Percentiles rank a stretch among this genome's conserved stretches.
These are phyloP conservation scores for Herpotrichia juniperi DNA, from an alignment of 2,329 filamentous ascomycete genomes.

Conservation along the genomic window DNA sequence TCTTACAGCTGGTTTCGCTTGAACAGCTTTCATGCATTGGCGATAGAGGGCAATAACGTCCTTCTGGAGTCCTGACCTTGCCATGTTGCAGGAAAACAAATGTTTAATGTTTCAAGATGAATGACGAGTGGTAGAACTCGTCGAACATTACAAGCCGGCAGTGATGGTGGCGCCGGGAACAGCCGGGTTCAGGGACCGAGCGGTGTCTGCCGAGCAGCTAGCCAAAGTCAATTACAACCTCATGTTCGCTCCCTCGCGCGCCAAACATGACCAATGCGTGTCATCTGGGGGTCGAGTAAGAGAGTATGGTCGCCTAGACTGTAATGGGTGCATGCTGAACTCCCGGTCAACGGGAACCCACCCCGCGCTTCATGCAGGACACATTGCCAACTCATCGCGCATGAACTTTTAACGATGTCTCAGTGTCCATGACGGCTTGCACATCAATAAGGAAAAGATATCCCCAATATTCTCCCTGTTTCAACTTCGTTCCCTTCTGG, in stretches of 20 bases:
- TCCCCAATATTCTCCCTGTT: no score
- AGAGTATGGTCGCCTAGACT: no score
- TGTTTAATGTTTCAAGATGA: not conserved
- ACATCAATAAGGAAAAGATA: no score
- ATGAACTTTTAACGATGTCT: no score
- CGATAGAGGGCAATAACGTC: conserved; percentile 89
- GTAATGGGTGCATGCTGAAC: no score
- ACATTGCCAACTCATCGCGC: conserved; percentile 6
- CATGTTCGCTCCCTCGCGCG: not conserved
- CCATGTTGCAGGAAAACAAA: conserved; percentile 24
- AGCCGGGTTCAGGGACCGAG: not conserved
- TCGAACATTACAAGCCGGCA: not conserved
- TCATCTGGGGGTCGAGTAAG: no score
- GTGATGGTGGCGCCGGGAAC: not conserved
- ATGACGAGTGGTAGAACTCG: not conserved
- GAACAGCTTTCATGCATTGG: conserved; percentile 79
- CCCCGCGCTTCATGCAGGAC: not conserved
- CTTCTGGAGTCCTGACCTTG: conserved; percentile 79
- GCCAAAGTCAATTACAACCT: conserved; percentile 10
- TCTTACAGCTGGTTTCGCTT: conserved; percentile 77
- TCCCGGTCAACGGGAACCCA: no score
- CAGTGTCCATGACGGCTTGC: no score
- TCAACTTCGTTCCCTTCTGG: no score
- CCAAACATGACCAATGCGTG: no score
- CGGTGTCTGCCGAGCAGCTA: conserved; percentile 13